Evolutionary conservation across 441 rosid genomes (phyloP), one percentile per base, ranked within the genome.

Genomic region (Breynia disticha): DNA sequence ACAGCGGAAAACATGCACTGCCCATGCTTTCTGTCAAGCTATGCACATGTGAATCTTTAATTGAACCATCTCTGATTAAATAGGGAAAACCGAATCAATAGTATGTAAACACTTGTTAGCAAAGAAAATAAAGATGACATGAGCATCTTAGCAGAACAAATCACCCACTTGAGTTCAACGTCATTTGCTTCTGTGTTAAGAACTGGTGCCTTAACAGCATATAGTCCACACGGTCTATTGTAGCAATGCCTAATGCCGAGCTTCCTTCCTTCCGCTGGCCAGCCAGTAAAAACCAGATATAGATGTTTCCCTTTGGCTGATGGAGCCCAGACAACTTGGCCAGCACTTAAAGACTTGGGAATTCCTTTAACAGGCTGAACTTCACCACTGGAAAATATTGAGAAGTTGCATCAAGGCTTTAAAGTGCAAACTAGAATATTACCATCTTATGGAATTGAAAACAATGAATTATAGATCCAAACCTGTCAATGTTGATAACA

Each of bases 281-380:
- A 89, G 19, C 96, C 96, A 16, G 82, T 97, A 58, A 83, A 89
- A 67, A 93, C 87, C 64, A 93, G 63, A 70, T 73, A 77, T 54
- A 73, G 89, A 60, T 72, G 54, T n/a, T 43, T 52, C 37, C 73
- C 81, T 47, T 70, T 66, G 21, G 52, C 50, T 38, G 64, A 45
- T 55, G 95, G 95, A 55, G 89, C 82, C 98, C 98, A 93, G 48
- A 89, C 81, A 46, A 89, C 98, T 71, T 89, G 98, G 42, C 98
- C 95, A 64, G 75, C 71, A 54, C 97, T 93, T 63, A 93, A 42
- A 10, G 86, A 80, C 70, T 72, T 79, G 1, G 80, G 53, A 72
- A 88, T 73, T 75, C 91, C 95, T 81, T 75, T 70, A 54, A 86
- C 66, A 50, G 78, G 78, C 56, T 58, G 64, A 0, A 93, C 93